Evolutionary conservation across 1,139 yeast genomes (phyloP).

Genomic region (Geotrichum aggregatum): DNA sequence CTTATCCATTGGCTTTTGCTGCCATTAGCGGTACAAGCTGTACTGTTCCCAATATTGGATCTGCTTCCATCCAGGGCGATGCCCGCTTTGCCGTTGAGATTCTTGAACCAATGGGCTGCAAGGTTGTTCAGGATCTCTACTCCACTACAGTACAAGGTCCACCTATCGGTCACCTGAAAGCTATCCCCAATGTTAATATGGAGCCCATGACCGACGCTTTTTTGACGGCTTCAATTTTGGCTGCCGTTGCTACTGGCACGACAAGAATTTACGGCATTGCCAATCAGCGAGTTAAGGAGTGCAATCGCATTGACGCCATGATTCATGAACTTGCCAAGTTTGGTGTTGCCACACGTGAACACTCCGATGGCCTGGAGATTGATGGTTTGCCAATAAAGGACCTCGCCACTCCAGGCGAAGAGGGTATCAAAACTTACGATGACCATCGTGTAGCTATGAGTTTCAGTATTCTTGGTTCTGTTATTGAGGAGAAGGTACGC

Average conservation of each 20-base stretch:
- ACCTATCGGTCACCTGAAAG: constrained; percentile 58
- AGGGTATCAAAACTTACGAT: constrained; percentile 74
- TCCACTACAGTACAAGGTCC: constrained; percentile 95
- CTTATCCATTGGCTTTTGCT: constrained; percentile 95
- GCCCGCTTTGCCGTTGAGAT: constrained; percentile 95
- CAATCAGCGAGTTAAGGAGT: constrained; percentile 95
- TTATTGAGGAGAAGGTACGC: constrained; percentile 50
- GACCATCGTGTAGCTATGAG: constrained; percentile 99
- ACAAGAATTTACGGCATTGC: constrained; percentile 94
- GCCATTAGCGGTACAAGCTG: constrained; percentile 95
- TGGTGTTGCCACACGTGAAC: constrained; percentile 79
- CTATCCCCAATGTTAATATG: constrained; percentile 82
- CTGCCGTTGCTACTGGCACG: constrained; percentile 68
- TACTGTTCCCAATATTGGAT: constrained; percentile 92
- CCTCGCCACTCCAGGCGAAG: constrained; percentile 40
- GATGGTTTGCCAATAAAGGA: constrained; percentile 51
- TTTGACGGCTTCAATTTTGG: constrained; percentile 92
- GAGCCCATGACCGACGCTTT: constrained; percentile 99
- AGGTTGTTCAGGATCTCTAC: constrained; percentile 71
- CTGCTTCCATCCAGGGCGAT: constrained; percentile 90
- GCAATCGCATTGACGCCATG: constrained; percentile 96
- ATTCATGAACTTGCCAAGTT: constrained; percentile 79
- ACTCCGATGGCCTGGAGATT: constrained; percentile 88
- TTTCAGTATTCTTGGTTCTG: constrained; percentile 73
- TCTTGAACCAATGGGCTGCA: constrained; percentile 91